Percentiles rank a stretch among this genome's conserved stretches.
Evolutionary conservation across 2,329 filamentous ascomycete genomes (phyloP).

Genomic region (Penicillium sp.): DNA sequence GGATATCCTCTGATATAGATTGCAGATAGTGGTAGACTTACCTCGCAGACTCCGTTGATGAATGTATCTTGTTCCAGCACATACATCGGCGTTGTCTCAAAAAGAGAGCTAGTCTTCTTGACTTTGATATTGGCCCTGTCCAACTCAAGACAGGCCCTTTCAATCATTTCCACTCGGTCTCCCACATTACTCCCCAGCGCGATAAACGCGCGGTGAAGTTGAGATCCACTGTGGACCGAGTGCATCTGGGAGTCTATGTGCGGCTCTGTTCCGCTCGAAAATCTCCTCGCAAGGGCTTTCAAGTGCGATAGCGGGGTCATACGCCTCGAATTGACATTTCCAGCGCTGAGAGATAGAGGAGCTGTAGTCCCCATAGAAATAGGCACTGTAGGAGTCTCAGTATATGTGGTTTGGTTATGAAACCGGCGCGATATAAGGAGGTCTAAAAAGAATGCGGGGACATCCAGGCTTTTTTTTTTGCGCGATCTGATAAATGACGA

Average conservation of each 20-base stretch:
- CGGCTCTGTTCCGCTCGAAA: slow-evolving; percentile 20
- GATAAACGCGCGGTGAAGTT: slow-evolving; percentile 65
- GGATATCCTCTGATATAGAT: no score
- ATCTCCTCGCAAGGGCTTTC: slow-evolving; percentile 19
- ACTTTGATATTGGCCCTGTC: slow-evolving; percentile 71
- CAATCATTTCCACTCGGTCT: slow-evolving; percentile 80
- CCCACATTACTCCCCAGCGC: slow-evolving; percentile 93
- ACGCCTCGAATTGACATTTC: slow-evolving; percentile 14
- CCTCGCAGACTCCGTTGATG: slow-evolving; percentile 90
- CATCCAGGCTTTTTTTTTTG: slow-evolving; percentile 10
- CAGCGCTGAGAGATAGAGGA: not conserved
- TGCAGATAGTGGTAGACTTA: slow-evolving; percentile 45
- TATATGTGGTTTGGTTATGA: not conserved
- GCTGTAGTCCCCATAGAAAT: slow-evolving; percentile 5
- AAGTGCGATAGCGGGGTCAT: slow-evolving; percentile 13
- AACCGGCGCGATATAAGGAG: not conserved
- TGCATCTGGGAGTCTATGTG: slow-evolving; percentile 16
- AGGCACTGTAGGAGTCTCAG: slow-evolving; percentile 16
- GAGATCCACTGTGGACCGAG: slow-evolving; percentile 3
- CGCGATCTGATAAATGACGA: slow-evolving; percentile 17
- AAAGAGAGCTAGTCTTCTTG: slow-evolving; percentile 79
- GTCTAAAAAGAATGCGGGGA: slow-evolving; percentile 11
- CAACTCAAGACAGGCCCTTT: slow-evolving; percentile 79
- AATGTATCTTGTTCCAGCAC: slow-evolving; percentile 85
- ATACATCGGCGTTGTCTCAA: slow-evolving; percentile 98